Percentiles rank a stretch among this genome's conserved stretches.
phyloP scores from a whole-genome alignment of 2,329 filamentous ascomycete species.

The Ceratocystis huliohia region DNA sequence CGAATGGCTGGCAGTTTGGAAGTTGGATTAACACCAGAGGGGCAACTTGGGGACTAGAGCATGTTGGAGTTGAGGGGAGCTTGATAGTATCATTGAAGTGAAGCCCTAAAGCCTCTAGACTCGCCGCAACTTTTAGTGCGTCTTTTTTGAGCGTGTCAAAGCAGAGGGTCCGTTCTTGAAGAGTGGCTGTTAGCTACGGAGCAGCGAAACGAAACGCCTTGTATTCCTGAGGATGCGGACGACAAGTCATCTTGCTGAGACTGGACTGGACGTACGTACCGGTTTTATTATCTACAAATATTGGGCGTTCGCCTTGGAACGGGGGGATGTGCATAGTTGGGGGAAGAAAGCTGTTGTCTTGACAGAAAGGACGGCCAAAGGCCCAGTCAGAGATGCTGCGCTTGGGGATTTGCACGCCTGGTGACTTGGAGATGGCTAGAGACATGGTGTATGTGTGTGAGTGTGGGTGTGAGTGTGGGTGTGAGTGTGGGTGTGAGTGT shows the following conservation, averaged over 20 bases:
- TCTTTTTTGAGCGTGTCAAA: conserved; percentile 28
- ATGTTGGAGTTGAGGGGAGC: conserved; percentile 32
- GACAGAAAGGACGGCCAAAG: conserved; percentile 30
- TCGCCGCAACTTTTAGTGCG: conserved; percentile 29
- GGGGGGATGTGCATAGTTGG: conserved; percentile 26
- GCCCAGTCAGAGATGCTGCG: conserved; percentile 30
- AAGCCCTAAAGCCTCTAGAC: conserved; percentile 29
- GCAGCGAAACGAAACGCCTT: no score
- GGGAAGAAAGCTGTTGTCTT: conserved; percentile 26
- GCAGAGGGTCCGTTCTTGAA: conserved; percentile 29
- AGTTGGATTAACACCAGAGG: conserved; percentile 34
- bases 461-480: background rate
- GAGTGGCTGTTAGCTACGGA: background rate
- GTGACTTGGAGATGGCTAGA: background rate
- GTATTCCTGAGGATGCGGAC: no score
- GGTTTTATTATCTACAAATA: conserved; percentile 32
- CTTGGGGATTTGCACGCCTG: conserved; percentile 21
- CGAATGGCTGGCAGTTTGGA: conserved; percentile 33
- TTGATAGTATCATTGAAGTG: conserved; percentile 27
- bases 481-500: background rate
- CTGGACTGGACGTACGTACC: conserved; percentile 25
- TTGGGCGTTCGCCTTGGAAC: conserved; percentile 28
- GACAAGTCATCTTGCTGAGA: no score
- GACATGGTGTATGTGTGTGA: conserved; percentile 22
- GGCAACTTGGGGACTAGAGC: conserved; percentile 30